phyloP scores from a whole-genome alignment of 306 rosid genomes.

The Cucurbita moschata region DNA sequence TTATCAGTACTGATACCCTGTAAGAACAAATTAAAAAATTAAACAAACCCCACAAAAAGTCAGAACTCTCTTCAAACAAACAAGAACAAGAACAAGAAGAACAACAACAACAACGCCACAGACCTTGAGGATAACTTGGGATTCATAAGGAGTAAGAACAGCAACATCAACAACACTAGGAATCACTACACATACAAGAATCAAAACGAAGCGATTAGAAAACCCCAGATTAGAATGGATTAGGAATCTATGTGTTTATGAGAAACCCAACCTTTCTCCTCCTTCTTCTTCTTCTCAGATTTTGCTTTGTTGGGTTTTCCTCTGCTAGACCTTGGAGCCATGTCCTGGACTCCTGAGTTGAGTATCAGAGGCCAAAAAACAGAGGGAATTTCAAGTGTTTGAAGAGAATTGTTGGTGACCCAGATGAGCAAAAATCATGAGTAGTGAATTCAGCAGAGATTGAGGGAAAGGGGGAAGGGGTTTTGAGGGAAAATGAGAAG shows the following conservation, averaged over 20 bases:
- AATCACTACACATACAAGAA: constrained; percentile 22
- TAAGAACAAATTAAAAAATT: neutral
- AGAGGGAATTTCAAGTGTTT: neutral
- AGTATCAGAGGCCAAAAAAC: neutral
- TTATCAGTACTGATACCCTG: constrained; percentile 90
- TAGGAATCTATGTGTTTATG: too few relatives aligned
- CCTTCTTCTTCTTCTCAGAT: constrained; percentile 84
- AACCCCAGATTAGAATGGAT: neutral
- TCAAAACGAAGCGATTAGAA: neutral
- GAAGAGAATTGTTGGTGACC: constrained; percentile 8
- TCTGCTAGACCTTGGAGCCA: constrained; percentile 88
- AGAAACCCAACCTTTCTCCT: constrained; percentile 57
- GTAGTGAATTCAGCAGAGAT: constrained; percentile 1
- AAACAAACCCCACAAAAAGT: neutral
- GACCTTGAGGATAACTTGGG: constrained; percentile 71
- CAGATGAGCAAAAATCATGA: neutral
- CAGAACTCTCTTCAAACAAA: neutral
- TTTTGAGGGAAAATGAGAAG: neutral
- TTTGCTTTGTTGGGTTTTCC: constrained; percentile 63
- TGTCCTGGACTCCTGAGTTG: neutral
- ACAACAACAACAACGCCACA: neutral
- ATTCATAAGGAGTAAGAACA: constrained; percentile 49
- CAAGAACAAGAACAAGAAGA: neutral
- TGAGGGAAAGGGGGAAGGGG: neutral
- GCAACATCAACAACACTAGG: constrained; percentile 73